A percentile compares a stretch with the other conserved stretches of the same genome.
Evolutionary conservation across 768 basidiomycete species (phyloP).

Genomic region (Strobilomyces dryophilus): DNA sequence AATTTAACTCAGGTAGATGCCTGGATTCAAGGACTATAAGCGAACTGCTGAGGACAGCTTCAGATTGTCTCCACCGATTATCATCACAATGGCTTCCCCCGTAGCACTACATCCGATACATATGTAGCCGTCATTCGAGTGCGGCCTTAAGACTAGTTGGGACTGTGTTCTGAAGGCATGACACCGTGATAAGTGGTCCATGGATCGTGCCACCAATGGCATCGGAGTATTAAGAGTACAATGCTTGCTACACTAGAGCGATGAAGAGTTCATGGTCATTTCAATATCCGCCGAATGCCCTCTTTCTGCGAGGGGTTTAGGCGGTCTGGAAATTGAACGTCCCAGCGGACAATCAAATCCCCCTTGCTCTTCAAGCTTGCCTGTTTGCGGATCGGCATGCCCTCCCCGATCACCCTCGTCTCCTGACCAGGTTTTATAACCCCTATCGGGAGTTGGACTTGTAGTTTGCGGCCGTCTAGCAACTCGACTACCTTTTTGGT

Average conservation of each 20-base stretch:
- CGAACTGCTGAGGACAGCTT: not conserved
- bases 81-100: not conserved
- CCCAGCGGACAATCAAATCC: conserved; percentile 79
- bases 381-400: conserved; percentile 89
- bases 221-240: conserved; percentile 11
- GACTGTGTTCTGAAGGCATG: not conserved
- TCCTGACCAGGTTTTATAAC: conserved; percentile 76
- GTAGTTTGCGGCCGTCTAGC: conserved; percentile 77
- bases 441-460: conserved; percentile 59
- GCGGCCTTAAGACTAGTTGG: conserved; percentile 2
- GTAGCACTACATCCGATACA: conserved; percentile 2
- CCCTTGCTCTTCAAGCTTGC: conserved; percentile 69
- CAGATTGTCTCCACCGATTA: not conserved
- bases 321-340: conserved; percentile 78
- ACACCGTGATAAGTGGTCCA: not conserved
- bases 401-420: conserved; percentile 68
- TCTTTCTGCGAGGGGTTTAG: conserved; percentile 79
- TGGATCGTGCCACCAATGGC: conserved; percentile 4
- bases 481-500: conserved; percentile 57
- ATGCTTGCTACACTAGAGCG: conserved; percentile 3
- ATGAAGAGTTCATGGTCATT: conserved; percentile 21
- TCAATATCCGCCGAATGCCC: conserved; percentile 65
- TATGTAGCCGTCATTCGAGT: not conserved
- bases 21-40: not conserved
- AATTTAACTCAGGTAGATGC: not conserved